Base-by-base conservation (phyloP, 2,329 filamentous ascomycete species). In the Calonectria ilicicola region DNA sequence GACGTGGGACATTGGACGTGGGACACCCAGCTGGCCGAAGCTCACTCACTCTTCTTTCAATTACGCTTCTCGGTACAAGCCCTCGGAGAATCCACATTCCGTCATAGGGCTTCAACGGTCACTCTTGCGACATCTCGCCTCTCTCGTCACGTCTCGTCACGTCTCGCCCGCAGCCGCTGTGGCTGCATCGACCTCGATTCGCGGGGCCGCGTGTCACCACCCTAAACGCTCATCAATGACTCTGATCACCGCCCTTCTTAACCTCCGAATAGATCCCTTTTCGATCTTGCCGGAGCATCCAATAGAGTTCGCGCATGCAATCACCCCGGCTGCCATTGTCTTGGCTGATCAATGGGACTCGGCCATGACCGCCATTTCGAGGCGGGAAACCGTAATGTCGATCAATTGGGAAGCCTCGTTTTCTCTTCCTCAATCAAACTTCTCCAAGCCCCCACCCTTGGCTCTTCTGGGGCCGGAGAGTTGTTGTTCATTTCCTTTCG, bases 361-460 rank as follows among this genome's bases (percentile, higher is more conserved):
- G 44, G 46, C 42, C 38, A 49, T 67, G 69, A 63, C 69, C 64
- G 69, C 58, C 38, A 40, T 67, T 72, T 72, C 58, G 23, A 72
- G 65, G 47, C 32, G 40, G 72, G 74, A 60, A 68, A 65, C 53
- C 35, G 66, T 47, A 76, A 77, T 76, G 78, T 73, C 70, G 75
- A 79, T 79, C 78, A 26, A 53, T 76, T 63, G 67, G 72, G 67
- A 68, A 32, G 67, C 69, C 67, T 72, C 62, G 51, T 72, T 27
- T 64, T 66, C 65, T 66, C 65, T 75, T 64, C 47, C 64, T 72
- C 72, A 77, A 77, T 75, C 73, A 76, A 72, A 72, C 65, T 44
- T 68, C 35, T 72, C 70, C 67, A 69, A 56, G 60, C 69, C 40
- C 26, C 58, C 26, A 40, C 26, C 40, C 75, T 77, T 77, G 76